Base-by-base conservation (phyloP, 805 yeast species). In the Candida montana region DNA sequence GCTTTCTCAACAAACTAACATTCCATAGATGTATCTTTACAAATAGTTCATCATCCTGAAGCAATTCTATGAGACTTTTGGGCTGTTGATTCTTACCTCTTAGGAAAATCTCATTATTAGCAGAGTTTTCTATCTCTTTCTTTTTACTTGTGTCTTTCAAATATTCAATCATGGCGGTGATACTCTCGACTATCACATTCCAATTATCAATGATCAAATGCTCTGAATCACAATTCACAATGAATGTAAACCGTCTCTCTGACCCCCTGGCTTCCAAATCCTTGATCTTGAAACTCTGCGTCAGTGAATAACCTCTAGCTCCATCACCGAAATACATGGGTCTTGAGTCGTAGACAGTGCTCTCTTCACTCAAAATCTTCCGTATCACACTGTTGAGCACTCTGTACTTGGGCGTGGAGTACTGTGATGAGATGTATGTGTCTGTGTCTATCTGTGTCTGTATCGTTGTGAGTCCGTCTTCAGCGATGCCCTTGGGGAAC, bases 201-300 rank as follows among this genome's bases (percentile, higher is more conserved):
- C 85, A 82, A 46, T 74, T 69, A 24, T 65, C 59, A n/a, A 80
- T 58, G 13, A 83, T 56, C 13, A 62, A 69, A n/a, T 63, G 53
- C 45, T 75, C 85, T 17, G 69, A 63, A 50, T 79, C 83, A 10
- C 75, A 64, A 2, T 79, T 70, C 12, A 81, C 76, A 42, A 81
- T 68, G 16, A 81, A 57, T 1, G 82, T 68, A 50, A 81, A 83
- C 39, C 83, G 72, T 44, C 91, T 64, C 55, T 83, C 89, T 1
- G 83, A 76, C 2, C 91, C 91, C 42, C 91, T 66, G 0, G 91
- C 89, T 36, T 77, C 75, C 11, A 69, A 61, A 57, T 83, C 91
- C 31, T 68, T 66, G 24, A 82, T 58, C 54, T 81, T 81, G 64
- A 83, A 81, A 4, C 80, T 71, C 42, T 75, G 66, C 12, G 75